Conservation (phyloP, 2,329 filamentous ascomycete genomes). For the Cladosporium phlei region DNA sequence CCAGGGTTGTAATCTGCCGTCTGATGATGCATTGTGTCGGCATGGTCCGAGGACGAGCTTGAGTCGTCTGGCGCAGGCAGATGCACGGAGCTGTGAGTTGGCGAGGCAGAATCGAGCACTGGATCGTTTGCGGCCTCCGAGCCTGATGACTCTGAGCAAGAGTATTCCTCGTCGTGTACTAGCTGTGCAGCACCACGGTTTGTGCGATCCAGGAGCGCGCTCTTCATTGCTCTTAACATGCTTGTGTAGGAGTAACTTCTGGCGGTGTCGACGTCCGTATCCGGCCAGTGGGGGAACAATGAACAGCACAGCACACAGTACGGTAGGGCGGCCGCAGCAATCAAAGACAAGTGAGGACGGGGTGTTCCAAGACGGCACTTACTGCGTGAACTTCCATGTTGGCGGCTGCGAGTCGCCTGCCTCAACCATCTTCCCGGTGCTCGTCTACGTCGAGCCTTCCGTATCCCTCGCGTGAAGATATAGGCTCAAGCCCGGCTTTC, state of each 20-base stretch:
- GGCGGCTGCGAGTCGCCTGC: constrained; percentile 79
- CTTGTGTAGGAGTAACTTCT: constrained; percentile 10
- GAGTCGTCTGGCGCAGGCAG: not conserved
- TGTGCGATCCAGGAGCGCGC: constrained; percentile 23
- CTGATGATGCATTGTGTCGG: not conserved
- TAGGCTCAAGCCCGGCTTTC: constrained; percentile 9
- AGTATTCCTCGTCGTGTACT: constrained; percentile 1
- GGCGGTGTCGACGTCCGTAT: constrained; percentile 1
- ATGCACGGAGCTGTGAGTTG: not conserved
- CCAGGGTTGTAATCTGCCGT: not conserved
- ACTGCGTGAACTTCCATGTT: constrained; percentile 99
- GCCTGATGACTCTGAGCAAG: constrained; percentile 9
- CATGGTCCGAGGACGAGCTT: not conserved
- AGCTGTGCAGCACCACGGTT: constrained; percentile 17
- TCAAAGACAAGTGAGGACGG: constrained; percentile 3
- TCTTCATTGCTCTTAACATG: constrained; percentile 23
- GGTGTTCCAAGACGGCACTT: constrained; percentile 41
- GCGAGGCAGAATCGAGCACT: not conserved
- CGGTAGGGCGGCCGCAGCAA: not conserved
- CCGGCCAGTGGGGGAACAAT: constrained; percentile 11
- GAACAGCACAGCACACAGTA: constrained; percentile 8
- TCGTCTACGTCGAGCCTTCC: constrained; percentile 11
- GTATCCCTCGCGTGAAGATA: constrained; percentile 11
- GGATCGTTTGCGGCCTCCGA: constrained; percentile 4
- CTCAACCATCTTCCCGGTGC: constrained; percentile 76